Evolutionary conservation across 768 basidiomycete species (phyloP).

Genomic region (Boletus pseudo-olivaceus): DNA sequence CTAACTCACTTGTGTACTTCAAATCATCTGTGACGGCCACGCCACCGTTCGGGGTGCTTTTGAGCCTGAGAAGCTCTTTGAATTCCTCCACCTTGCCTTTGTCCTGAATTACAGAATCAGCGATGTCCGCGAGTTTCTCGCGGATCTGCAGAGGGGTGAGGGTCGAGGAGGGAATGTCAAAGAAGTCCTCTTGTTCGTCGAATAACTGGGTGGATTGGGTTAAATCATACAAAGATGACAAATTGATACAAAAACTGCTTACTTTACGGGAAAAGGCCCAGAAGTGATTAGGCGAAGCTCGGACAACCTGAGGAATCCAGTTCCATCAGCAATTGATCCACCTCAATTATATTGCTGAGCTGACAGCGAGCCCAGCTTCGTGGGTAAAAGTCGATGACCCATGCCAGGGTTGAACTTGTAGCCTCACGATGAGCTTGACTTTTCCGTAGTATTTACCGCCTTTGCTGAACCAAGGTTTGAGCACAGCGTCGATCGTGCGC

Average conservation of each 20-base stretch:
- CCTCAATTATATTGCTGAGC: conserved; percentile 11
- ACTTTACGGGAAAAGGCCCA: conserved; percentile 75
- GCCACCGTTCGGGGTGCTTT: conserved; percentile 71
- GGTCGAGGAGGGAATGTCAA: conserved; percentile 66
- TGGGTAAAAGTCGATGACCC: conserved; percentile 68
- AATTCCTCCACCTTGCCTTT: conserved; percentile 47
- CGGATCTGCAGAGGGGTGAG: conserved; percentile 71
- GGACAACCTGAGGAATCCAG: conserved; percentile 49
- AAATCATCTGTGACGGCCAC: conserved; percentile 80
- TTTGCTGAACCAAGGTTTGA: conserved; percentile 55
- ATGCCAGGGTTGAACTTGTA: conserved; percentile 82
- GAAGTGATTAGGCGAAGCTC: conserved; percentile 70
- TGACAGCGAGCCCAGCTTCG: conserved; percentile 79
- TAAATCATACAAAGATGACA: not conserved
- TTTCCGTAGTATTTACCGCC: conserved; percentile 67
- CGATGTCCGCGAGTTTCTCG: conserved; percentile 64
- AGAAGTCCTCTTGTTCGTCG: conserved; percentile 72
- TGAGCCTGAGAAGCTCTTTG: conserved; percentile 59
- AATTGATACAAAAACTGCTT: conserved; percentile 14
- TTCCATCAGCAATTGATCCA: not conserved
- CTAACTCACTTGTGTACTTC: conserved; percentile 77
- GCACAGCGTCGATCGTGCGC: conserved; percentile 52
- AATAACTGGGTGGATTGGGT: conserved; percentile 54
- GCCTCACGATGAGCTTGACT: conserved; percentile 68
- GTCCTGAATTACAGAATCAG: conserved; percentile 48